phyloP scores from a whole-genome alignment of 1,284 basidiomycete species.

The Ganoderma sp. region DNA sequence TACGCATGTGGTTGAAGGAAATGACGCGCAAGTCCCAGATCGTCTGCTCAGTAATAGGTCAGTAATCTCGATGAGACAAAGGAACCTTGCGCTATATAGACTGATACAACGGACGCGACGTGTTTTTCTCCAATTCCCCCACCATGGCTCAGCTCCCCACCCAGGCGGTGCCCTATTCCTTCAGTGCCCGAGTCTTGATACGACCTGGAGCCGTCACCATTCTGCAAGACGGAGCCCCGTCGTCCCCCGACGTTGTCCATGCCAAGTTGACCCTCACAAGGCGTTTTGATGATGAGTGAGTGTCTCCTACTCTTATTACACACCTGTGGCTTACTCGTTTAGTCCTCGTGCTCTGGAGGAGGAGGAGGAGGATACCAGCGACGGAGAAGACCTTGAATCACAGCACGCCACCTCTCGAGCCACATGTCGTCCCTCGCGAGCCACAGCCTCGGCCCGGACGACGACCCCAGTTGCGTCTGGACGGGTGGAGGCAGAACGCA shows the following conservation, averaged over 20 bases:
- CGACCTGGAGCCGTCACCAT: not conserved
- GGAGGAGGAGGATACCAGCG: too few relatives aligned
- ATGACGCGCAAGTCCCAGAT: too few relatives aligned
- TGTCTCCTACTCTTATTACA: too few relatives aligned
- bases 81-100: not conserved
- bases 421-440: too few relatives aligned
- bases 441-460: too few relatives aligned
- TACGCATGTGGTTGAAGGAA: too few relatives aligned
- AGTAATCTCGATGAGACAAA: not conserved
- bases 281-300: not conserved
- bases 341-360: not conserved
- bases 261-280: not conserved
- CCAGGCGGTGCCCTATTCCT: not conserved
- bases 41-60: not conserved
- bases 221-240: not conserved
- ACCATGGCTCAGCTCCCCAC: constrained; percentile 2
- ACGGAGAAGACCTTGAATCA: too few relatives aligned
- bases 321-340: too few relatives aligned
- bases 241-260: not conserved
- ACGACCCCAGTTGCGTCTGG: too few relatives aligned
- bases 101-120: not conserved
- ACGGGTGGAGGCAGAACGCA: too few relatives aligned
- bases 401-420: too few relatives aligned
- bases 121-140: not conserved
- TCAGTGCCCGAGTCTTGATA: not conserved